These are phyloP conservation scores for Colletotrichum salicis DNA, from an alignment of 2,329 filamentous ascomycete species.

Conservation along the genomic window DNA sequence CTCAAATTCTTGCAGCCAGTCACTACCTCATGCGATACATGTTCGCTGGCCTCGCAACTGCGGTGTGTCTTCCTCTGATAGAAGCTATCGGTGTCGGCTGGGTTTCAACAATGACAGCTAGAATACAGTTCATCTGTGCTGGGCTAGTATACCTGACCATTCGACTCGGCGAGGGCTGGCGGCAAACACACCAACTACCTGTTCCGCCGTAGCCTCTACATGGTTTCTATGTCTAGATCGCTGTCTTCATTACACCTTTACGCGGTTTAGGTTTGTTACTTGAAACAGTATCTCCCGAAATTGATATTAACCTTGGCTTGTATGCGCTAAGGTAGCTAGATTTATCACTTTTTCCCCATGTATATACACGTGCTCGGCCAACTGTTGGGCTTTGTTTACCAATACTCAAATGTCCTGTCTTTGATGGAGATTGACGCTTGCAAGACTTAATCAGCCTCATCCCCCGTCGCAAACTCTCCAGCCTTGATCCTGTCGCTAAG, in stretches of 20 bases:
- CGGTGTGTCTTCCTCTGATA: conserved; percentile 77
- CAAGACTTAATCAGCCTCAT: conserved; percentile 26
- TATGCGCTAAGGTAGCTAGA: too few species aligned
- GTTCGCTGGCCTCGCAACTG: conserved; percentile 76
- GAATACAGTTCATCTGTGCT: conserved; percentile 3
- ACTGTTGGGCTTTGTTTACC: background rate
- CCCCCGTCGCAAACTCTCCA: conserved; percentile 42
- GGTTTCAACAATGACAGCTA: conserved; percentile 74
- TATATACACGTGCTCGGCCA: background rate
- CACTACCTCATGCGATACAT: conserved; percentile 84
- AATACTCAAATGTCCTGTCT: background rate
- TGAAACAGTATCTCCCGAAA: too few species aligned
- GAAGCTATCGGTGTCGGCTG: conserved; percentile 80
- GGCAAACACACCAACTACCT: background rate
- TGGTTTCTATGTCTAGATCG: background rate
- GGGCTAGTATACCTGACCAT: background rate
- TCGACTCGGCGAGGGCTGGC: conserved; percentile 2
- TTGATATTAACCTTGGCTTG: too few species aligned
- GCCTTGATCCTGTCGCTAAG: conserved; percentile 47
- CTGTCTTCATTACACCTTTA: background rate
- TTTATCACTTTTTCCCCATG: too few species aligned
- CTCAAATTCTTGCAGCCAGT: conserved; percentile 67
- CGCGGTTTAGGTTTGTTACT: too few species aligned
- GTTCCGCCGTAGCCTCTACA: background rate
- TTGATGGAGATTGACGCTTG: background rate